Percentiles rank a stretch among this genome's conserved stretches.
phyloP scores from a whole-genome alignment of 495 filamentous ascomycete genomes.

The Penicillium verhagenii region DNA sequence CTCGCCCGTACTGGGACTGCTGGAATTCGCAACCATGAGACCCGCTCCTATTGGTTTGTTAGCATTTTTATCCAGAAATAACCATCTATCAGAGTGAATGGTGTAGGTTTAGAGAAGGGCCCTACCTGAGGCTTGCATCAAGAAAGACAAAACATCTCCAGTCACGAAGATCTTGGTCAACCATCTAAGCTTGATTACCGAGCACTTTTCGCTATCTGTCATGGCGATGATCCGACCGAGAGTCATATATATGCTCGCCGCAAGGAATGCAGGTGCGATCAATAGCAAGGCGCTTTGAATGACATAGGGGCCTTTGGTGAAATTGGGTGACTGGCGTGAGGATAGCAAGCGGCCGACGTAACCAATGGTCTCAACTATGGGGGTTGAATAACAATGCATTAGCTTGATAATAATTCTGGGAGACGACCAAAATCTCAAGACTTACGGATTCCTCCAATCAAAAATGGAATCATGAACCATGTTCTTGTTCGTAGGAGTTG shows the following conservation, averaged over 20 bases:
- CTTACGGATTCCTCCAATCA: conserved; percentile 54
- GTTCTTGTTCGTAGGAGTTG: conserved; percentile 43
- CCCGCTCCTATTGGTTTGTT: conserved; percentile 26
- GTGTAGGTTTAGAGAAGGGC: background rate
- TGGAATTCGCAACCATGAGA: conserved; percentile 28
- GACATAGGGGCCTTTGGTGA: conserved; percentile 42
- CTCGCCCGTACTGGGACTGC: conserved; percentile 20
- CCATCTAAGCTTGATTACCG: conserved; percentile 40
- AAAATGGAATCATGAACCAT: conserved; percentile 58
- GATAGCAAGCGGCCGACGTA: conserved; percentile 40
- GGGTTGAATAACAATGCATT: background rate
- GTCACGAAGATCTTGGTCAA: conserved; percentile 46
- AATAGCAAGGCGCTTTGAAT: conserved; percentile 52
- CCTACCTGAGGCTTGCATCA: conserved; percentile 37
- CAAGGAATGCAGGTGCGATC: conserved; percentile 51
- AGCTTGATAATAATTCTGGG: background rate
- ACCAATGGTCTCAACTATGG: conserved; percentile 41
- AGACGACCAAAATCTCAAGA: background rate
- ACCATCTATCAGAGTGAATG: background rate
- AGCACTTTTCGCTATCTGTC: conserved; percentile 39
- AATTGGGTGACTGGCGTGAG: conserved; percentile 26
- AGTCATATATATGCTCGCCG: conserved; percentile 57
- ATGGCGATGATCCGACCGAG: conserved; percentile 51
- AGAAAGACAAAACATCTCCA: conserved; percentile 43
- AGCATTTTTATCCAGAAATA: too few relatives aligned